Evolutionary conservation across 208 protist genomes (phyloP).

Genomic region (Leishmania mexicana): DNA sequence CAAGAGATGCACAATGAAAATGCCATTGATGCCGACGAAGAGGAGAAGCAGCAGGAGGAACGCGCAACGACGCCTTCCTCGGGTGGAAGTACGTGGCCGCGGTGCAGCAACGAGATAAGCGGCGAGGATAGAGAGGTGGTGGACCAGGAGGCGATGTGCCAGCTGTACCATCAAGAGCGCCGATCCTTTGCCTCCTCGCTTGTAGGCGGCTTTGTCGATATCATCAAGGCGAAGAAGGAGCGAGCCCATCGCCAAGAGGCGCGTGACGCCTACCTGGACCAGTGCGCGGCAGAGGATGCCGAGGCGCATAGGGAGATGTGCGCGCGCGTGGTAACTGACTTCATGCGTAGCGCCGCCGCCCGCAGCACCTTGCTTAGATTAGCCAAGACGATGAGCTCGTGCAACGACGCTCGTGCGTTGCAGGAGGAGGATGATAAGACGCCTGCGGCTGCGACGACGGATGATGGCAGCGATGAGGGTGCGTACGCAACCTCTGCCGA

Average conservation of each 20-base stretch:
- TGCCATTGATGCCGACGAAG: not conserved
- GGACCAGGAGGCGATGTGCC: not conserved
- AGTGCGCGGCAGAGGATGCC: constrained; percentile 7
- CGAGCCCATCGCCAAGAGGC: constrained; percentile 7
- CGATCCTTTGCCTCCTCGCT: not conserved
- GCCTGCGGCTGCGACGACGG: not conserved
- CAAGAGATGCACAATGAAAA: not conserved
- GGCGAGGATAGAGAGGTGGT: not conserved
- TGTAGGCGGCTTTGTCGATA: constrained; percentile 2
- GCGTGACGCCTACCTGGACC: constrained; percentile 27
- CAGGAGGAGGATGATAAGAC: constrained; percentile 12
- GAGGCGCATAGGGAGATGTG: constrained; percentile 20
- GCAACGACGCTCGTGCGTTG: constrained; percentile 26
- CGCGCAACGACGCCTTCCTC: not conserved
- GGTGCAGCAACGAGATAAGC: not conserved
- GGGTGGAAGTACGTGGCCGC: not conserved
- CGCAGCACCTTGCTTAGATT: constrained; percentile 11
- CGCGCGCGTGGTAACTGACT: constrained; percentile 23
- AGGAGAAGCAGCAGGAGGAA: not conserved
- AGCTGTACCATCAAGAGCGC: constrained; percentile 10
- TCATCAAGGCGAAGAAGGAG: constrained; percentile 29
- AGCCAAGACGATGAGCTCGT: constrained; percentile 3
- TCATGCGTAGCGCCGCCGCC: constrained; percentile 26
- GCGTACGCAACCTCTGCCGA: not conserved
- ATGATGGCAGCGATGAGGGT: constrained; percentile 8